Conservation (phyloP, 2,329 filamentous ascomycete species). For the Cytospora leucostoma region DNA sequence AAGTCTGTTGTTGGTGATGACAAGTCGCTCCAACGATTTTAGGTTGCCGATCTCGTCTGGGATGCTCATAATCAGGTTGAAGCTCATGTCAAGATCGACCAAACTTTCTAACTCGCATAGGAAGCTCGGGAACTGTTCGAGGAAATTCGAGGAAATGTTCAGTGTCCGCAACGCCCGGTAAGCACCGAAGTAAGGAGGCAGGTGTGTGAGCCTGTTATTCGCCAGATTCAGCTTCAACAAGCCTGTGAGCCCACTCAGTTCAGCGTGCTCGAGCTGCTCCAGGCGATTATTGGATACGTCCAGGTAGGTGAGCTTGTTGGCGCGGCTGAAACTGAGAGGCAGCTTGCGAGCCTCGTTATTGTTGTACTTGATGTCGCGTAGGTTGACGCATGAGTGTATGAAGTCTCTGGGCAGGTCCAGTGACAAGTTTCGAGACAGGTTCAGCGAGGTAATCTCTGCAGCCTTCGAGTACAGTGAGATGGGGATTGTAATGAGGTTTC, state of each 20-base stretch:
- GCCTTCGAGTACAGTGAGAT: conserved; percentile 92
- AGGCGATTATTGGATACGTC: conserved; percentile 94
- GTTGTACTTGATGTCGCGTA: conserved; percentile 93
- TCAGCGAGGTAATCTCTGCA: conserved; percentile 89
- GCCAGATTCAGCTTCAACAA: conserved; percentile 88
- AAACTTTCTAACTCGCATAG: conserved; percentile 79
- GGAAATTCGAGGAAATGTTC: conserved; percentile 91
- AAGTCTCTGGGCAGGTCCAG: conserved; percentile 95
- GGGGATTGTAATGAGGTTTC: conserved; percentile 91
- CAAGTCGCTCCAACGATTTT: conserved; percentile 79
- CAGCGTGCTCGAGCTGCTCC: conserved; percentile 82
- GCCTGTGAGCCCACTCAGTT: conserved; percentile 72
- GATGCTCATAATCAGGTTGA: conserved; percentile 82
- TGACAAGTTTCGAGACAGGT: conserved; percentile 88
- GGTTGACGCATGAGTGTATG: conserved; percentile 85
- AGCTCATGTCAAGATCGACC: conserved; percentile 93
- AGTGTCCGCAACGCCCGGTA: conserved; percentile 80
- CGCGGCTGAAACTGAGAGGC: conserved; percentile 80
- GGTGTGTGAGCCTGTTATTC: conserved; percentile 81
- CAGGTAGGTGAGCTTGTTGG: conserved; percentile 79
- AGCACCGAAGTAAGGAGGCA: conserved; percentile 80
- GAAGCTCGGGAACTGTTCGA: conserved; percentile 82
- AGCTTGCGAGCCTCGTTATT: conserved; percentile 90
- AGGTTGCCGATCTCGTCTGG: conserved; percentile 78
- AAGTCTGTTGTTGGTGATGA: conserved; percentile 94